Evolutionary conservation across 495 filamentous ascomycete species (phyloP), one percentile per base, ranked within the genome.

Genomic region (Neurospora sp.): DNA sequence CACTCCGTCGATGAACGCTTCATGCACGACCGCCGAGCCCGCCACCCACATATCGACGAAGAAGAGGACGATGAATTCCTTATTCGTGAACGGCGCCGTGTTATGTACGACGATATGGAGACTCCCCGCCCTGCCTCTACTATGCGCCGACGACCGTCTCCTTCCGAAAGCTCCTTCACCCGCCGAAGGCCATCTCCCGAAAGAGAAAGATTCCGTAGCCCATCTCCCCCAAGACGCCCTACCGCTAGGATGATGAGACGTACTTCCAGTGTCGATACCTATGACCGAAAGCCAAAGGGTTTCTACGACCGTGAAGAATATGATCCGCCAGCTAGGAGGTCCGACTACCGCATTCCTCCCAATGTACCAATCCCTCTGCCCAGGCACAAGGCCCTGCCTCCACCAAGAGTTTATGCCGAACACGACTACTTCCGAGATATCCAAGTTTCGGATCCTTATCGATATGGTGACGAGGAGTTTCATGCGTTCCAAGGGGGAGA

Each of bases 381-480:
- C 4, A 83, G 84, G 69, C 76, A 81, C 19, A 79, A 79, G 74
- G 84, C 79, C 4, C 75, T 86, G 39, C 83, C 84, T 17, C 84
- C 84, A 5, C 83, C 85, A 6, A 73, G 85, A 80, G 83, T 82
- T 70, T 90, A 86, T 77, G 89, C 77, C 70, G 86, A 83, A 78
- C 85, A 81, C 71, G 86, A 88, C 34, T 81, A 78, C 76, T 81
- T 76, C 74, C 85, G 86, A 24, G 90, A 93, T 70, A 91, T 93
- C 73, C 85, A 87, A 38, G 87, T 93, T 69, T 86, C 89, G 1
- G 92, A 93, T 70, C 89, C 88, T 3, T 88, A 90, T 59, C 84
- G 83, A 37, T 91, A 89, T 77, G 91, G 88, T 11, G 91, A 93
- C 70, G 90, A 92, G 4, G 88, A 91, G 71, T 92, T 85, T 74